phyloP scores from a whole-genome alignment of 1,284 basidiomycete species.

The Naganishia sp. region DNA sequence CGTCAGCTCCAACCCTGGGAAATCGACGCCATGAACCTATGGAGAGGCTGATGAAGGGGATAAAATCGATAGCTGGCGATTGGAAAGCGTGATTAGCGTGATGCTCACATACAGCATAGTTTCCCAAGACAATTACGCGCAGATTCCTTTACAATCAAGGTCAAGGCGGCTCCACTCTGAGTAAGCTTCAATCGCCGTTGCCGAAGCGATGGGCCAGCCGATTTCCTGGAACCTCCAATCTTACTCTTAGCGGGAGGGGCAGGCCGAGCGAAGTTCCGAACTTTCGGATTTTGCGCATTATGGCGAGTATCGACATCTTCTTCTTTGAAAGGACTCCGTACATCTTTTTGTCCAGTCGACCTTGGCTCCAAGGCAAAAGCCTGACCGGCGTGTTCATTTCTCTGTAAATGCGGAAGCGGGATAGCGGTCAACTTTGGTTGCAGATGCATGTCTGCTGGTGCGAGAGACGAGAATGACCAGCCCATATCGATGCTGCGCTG shows the following conservation, averaged over 20 bases:
- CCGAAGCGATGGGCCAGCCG: too few relatives aligned
- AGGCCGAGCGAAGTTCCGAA: background rate
- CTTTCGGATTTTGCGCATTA: background rate
- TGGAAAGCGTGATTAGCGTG: background rate
- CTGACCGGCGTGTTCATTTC: too few relatives aligned
- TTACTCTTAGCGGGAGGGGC: background rate
- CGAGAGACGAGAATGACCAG: background rate
- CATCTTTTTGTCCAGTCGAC: too few relatives aligned
- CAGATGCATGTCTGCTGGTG: background rate
- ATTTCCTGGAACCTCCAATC: too few relatives aligned
- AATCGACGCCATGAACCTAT: constrained; percentile 19
- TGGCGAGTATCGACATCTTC: background rate
- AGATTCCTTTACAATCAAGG: constrained; percentile 13
- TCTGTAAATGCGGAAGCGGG: too few relatives aligned
- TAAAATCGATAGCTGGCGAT: constrained; percentile 17
- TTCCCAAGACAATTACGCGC: constrained; percentile 2
- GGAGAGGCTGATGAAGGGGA: constrained; percentile 13
- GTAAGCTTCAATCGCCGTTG: constrained; percentile 4
- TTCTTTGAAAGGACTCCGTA: too few relatives aligned
- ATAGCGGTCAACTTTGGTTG: background rate
- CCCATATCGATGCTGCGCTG: background rate
- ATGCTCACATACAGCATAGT: background rate
- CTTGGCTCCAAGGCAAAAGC: too few relatives aligned
- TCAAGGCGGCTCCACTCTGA: constrained; percentile 16
- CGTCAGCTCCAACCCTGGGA: background rate